Evolutionary conservation across 2,329 filamentous ascomycete genomes (phyloP), one percentile per base, ranked within the genome.

Genomic region (Phaeosphaeria sp.): DNA sequence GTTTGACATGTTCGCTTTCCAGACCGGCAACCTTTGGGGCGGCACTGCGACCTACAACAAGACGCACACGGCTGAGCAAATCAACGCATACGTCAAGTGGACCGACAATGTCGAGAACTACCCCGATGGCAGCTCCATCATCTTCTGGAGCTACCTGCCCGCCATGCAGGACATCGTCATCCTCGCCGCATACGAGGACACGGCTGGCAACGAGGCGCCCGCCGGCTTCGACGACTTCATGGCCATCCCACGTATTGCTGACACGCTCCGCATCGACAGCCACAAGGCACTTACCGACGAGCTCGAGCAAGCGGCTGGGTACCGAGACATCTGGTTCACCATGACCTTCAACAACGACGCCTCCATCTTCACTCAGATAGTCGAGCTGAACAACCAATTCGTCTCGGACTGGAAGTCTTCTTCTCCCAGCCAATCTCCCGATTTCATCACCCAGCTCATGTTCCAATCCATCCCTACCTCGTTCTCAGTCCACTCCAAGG

Each of bases 1-100:
- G 3, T 78, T 78, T 43, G 76, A 68, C 27, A 47, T 65, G 17
- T 42, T 57, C 15, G 57, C 65, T 1, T 72, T 69, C 55, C 54
- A 65, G 21, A 62, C 68, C 9, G 63, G 63, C 17, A 36, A 67
- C 22, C 49, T 74, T 15, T 74, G 70, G 69, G 67, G 66, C 27
- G 65, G 63, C 17, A 55, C 55, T 6, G 44, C 57, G 45, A 50
- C 50, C 1, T 68, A 68, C 42, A 56, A 53, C 20, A 68, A 68
- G 48, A 57, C 59, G 6, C 56, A 53, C 5, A 51, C 57, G 9
- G 53, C 57, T 33, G 49, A 61, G 22, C 65, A 69, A 20, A 65
- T 71, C 25, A 56, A 60, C 3, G 66, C 66, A 9, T 66, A 67
- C 47, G 50, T 54, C 13, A 53, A 56, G 3, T 72, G 66, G 67